phyloP scores from a whole-genome alignment of 306 rosid species.

The Glycyrrhiza uralensis region DNA sequence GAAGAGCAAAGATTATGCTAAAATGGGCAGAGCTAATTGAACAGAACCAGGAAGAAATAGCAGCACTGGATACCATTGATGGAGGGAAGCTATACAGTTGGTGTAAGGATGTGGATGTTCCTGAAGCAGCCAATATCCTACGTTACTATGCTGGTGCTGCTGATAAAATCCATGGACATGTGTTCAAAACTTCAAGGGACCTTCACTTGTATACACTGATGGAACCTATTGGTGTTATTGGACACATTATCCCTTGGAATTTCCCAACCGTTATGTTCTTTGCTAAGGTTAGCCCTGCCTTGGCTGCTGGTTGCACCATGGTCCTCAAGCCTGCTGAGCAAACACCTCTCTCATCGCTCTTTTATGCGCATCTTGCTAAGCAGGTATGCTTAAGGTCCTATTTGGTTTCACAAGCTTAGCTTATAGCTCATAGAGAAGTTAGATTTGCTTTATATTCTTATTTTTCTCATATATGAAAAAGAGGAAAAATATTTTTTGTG shows the following conservation, averaged over 20 bases:
- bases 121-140: conserved; percentile 36
- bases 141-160: conserved; percentile 97
- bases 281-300: conserved; percentile 61
- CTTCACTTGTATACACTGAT: conserved; percentile 60
- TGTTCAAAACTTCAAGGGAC: conserved; percentile 55
- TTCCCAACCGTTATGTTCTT: conserved; percentile 56
- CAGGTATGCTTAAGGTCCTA: conserved; percentile 47
- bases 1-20: conserved; percentile 60
- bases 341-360: conserved; percentile 79
- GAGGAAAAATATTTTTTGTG: too few species aligned
- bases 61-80: conserved; percentile 71
- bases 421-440: too few species aligned
- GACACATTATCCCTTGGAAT: conserved; percentile 88
- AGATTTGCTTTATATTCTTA: too few species aligned
- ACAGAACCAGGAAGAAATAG: conserved; percentile 58
- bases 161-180: conserved; percentile 78
- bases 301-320: conserved; percentile 93
- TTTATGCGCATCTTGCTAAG: conserved; percentile 76
- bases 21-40: conserved; percentile 72
- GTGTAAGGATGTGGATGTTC: conserved; percentile 60
- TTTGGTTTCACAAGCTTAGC: too few species aligned
- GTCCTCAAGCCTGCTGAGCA: conserved; percentile 84
- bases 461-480: too few species aligned
- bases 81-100: conserved; percentile 54
- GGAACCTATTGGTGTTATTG: conserved; percentile 84